These are phyloP conservation scores for Oryza punctata DNA, from an alignment of 176 grass and related monocot genomes.

Conservation along the genomic window DNA sequence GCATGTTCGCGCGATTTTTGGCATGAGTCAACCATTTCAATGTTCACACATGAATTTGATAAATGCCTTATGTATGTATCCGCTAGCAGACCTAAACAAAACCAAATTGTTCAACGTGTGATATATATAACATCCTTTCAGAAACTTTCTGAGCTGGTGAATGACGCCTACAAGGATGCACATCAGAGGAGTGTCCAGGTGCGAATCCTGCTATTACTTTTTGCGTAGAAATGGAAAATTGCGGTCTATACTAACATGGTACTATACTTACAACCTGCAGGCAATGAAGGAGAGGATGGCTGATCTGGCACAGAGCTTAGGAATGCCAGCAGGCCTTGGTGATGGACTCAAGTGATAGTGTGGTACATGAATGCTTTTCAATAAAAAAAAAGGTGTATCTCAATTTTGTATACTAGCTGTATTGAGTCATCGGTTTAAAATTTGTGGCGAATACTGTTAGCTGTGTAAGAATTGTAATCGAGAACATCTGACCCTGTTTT, in stretches of 20 bases:
- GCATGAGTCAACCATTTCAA: not conserved
- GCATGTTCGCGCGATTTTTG: conserved; percentile 10
- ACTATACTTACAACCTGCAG: conserved; percentile 37
- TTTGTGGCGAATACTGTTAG: conserved; percentile 5
- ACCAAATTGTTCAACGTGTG: conserved; percentile 5
- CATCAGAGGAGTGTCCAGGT: conserved; percentile 90
- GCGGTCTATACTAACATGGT: conserved; percentile 18
- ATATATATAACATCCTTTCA: conserved; percentile 31
- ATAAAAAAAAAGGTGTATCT: conserved; percentile 23
- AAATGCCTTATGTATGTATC: conserved; percentile 11
- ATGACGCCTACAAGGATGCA: conserved; percentile 93
- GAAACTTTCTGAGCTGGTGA: conserved; percentile 90
- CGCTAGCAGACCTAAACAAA: not conserved
- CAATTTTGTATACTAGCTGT: conserved; percentile 70
- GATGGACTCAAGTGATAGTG: conserved; percentile 61
- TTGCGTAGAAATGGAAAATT: not conserved
- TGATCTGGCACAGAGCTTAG: conserved; percentile 89
- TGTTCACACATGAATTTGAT: not conserved
- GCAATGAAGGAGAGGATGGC: conserved; percentile 99
- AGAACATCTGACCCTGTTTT: conserved; percentile 30
- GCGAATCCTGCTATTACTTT: not conserved
- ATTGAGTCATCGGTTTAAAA: conserved; percentile 23
- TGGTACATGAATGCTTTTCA: conserved; percentile 20
- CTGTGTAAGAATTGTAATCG: conserved; percentile 24
- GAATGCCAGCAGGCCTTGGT: conserved; percentile 77